Evolutionary conservation across 805 yeast genomes (phyloP).

Genomic region (Wickerhamiella bombiphila): DNA sequence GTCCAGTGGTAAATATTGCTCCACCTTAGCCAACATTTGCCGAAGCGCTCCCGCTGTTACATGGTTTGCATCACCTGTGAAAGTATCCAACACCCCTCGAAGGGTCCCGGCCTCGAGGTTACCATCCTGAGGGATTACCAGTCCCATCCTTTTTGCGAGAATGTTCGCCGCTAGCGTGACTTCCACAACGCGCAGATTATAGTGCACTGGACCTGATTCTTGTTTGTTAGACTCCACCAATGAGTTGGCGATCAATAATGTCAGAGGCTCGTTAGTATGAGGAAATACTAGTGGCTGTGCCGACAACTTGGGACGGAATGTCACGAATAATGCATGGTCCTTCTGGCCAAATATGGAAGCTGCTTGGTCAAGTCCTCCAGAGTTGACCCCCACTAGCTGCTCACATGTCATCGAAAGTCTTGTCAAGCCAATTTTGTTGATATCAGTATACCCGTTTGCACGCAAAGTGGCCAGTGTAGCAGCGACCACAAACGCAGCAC

Average conservation of each 20-base stretch:
- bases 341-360: conserved; percentile 53
- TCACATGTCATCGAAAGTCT: conserved; percentile 50
- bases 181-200: conserved; percentile 59
- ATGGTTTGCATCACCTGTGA: conserved; percentile 22
- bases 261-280: conserved; percentile 28
- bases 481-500: conserved; percentile 58
- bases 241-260: conserved; percentile 50
- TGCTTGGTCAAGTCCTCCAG: conserved; percentile 72
- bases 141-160: conserved; percentile 34
- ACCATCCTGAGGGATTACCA: conserved; percentile 31
- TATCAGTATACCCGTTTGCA: conserved; percentile 32
- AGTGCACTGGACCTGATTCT: conserved; percentile 55
- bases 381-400: conserved; percentile 57
- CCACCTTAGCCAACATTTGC: conserved; percentile 32
- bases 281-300: conserved; percentile 46
- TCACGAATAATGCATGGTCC: conserved; percentile 43
- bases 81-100: conserved; percentile 45
- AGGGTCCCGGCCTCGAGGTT: conserved; percentile 44
- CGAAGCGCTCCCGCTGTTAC: conserved; percentile 29
- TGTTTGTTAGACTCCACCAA: conserved; percentile 48
- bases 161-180: conserved; percentile 52
- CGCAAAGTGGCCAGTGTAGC: conserved; percentile 42
- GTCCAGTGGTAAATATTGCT: conserved; percentile 26
- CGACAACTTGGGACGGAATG: conserved; percentile 42
- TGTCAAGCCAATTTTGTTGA: conserved; percentile 40